A percentile compares a stretch with the other conserved stretches of the same genome.
Conservation (phyloP, 306 rosid genomes). For the Cyamopsis tetragonoloba region DNA sequence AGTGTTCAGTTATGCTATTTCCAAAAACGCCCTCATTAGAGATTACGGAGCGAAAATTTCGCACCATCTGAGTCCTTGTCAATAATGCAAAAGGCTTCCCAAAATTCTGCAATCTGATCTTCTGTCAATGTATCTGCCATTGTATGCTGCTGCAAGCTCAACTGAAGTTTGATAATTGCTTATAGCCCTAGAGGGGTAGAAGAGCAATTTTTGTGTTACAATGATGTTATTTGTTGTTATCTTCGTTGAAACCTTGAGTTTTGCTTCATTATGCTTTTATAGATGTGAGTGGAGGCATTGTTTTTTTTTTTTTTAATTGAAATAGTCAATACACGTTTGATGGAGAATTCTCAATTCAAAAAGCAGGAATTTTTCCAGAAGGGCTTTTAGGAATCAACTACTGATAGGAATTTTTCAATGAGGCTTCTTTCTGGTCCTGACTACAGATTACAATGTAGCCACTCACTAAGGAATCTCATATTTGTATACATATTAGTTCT, state of each 20-base stretch:
- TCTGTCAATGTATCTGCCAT: conserved; percentile 63
- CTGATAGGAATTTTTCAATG: conserved; percentile 25
- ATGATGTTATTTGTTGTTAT: not conserved
- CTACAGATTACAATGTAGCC: not conserved
- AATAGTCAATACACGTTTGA: conserved; percentile 29
- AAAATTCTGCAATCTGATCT: conserved; percentile 81
- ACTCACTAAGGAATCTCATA: not conserved
- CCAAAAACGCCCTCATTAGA: no score
- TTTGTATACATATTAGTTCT: not conserved
- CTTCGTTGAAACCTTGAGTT: not conserved
- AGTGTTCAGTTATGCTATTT: no score
- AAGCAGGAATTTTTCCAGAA: conserved; percentile 23
- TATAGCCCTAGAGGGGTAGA: conserved; percentile 11
- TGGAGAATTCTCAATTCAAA: conserved; percentile 22
- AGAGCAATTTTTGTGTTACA: conserved; percentile 4
- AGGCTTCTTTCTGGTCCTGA: not conserved
- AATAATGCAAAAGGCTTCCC: conserved; percentile 74
- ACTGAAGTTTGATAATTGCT: not conserved
- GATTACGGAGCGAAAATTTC: conserved; percentile 4
- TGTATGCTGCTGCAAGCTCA: not conserved
- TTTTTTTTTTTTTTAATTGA: not conserved
- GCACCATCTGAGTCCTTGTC: conserved; percentile 66
- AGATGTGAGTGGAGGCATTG: not conserved
- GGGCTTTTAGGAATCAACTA: not conserved
- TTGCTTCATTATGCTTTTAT: conserved; percentile 12